Percentiles rank a stretch among this genome's conserved stretches.
Conservation (phyloP, 2,329 filamentous ascomycete species). For the Pyricularia sp. region DNA sequence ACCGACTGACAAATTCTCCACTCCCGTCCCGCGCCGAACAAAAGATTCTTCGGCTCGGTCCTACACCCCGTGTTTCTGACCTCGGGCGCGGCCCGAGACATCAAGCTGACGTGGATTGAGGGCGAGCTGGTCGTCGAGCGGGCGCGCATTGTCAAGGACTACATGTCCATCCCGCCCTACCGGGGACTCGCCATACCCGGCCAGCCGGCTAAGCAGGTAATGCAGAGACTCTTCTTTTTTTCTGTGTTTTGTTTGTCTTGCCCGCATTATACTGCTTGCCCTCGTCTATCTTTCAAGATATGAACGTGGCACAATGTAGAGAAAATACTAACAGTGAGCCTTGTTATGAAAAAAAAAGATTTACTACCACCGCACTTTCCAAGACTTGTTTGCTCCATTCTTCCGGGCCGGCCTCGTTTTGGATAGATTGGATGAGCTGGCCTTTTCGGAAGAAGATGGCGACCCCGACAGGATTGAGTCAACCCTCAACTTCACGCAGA, state of each 20-base stretch:
- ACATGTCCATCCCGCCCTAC: constrained; percentile 29
- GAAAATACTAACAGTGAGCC: not conserved
- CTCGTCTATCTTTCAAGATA: not conserved
- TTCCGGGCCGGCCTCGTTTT: constrained; percentile 34
- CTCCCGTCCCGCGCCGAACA: not conserved
- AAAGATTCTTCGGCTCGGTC: constrained; percentile 34
- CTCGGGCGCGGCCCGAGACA: constrained; percentile 25
- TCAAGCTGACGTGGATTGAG: constrained; percentile 27
- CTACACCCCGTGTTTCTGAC: constrained; percentile 42
- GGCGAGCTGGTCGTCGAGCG: constrained; percentile 24
- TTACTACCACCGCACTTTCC: constrained; percentile 9
- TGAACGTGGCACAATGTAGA: not conserved
- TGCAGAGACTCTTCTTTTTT: too few relatives aligned
- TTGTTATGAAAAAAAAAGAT: not conserved
- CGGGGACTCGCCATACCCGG: constrained; percentile 25
- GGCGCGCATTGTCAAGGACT: constrained; percentile 28
- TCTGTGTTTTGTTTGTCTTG: not conserved
- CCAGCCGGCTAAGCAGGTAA: constrained; percentile 25
- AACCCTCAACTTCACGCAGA: constrained; percentile 27
- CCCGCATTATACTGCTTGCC: not conserved
- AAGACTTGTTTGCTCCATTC: constrained; percentile 12
- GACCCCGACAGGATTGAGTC: constrained; percentile 18
- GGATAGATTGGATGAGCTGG: constrained; percentile 36
- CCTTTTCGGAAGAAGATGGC: constrained; percentile 24
- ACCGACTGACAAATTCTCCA: not conserved